Base-by-base conservation (phyloP, 768 basidiomycete genomes). In the Termitomyces sp. region DNA sequence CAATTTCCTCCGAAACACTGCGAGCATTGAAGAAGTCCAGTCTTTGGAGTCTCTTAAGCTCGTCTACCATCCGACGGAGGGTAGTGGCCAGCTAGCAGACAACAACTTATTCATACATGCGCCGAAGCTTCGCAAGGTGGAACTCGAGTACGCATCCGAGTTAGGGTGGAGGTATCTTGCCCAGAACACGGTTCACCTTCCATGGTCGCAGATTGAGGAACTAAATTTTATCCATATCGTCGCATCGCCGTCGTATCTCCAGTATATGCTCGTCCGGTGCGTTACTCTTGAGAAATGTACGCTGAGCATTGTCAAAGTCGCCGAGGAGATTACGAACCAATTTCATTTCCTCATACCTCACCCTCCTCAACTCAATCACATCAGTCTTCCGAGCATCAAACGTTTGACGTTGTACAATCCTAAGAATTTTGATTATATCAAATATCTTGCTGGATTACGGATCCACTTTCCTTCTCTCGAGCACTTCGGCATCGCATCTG, bases 201-300 rank as follows among this genome's bases (percentile, higher is more conserved):
- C 62, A 10, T 63, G 59, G 62, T n/a, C 43, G 15, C 65, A 63
- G 42, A 17, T 66, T 7, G 46, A 40, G 15, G 60, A 66, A n/a
- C 57, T 66, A 14, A 56, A 48, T 37, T 42, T 66, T 14, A 46
- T 50, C n/a, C 59, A 61, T 17, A 40, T 66, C 40, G 56, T 60
- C 43, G 50, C 58, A 5, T 20, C 52, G 2, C 20, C 46, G 9
- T 36, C 37, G 4, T 46, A 56, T 29, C 53, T 63, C 15, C 59
- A 59, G 34, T 9, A 25, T 4, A 40, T 66, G 5, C 52, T 66
- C 6, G 10, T 32, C 20, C 38, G 36, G 29, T 66, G 65, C 20
- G 15, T 3, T n/a, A 29, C 0, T 6, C 62, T 66, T 25, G 53
- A 58, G 12, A 55, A 43, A 15, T 59, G 50, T 14, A 56, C 60